Base-by-base conservation (phyloP, 2,329 filamentous ascomycete species). In the Proliferodiscus dingleyae region DNA sequence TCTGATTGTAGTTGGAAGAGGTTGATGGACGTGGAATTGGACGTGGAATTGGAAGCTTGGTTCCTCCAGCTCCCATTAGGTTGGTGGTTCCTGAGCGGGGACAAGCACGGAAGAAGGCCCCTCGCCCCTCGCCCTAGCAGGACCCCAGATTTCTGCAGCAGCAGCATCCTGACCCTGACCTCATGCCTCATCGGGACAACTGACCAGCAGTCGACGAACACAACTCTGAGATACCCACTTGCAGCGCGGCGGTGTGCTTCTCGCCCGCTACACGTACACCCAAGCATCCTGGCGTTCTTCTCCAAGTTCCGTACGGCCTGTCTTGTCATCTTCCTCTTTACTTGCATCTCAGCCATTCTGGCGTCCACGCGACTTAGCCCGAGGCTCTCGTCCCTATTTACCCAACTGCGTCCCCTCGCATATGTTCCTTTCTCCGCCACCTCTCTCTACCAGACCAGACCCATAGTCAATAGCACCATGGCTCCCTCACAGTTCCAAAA, bases 401-500 rank as follows among this genome's bases (percentile, higher is more conserved):
- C 70, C 58, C 78, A 82, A 55, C 61, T 85, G 50, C 72, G 70
- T 61, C 58, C 61, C 11, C 37, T 47, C 26, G 36, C 46, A 16
- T 52, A 45, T 45, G 45, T 30, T 43, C 45, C 45, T 15, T 33
- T 43, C 21, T 16, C 29, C 40, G 23, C 37, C 26, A 32, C 23
- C 24, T 37, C 18, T 38, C 15, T 43, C 33, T 18, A 43, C 22
- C 7, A 26, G 29, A 34, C 30, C 19, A 44, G 45, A 50, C 54
- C 59, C 45, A 57, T 57, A 66, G 70, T 61, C 53, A 81, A 74
- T 54, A 74, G 68, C 64, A 75, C 66, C 62, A 87, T 87, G 83
- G 80, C 78, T 54, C 74, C 79, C 49, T 67, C 75, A 54, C 78
- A 81, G 66, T 88, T 85, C 68, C 77, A 75, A 65, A 84, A 75